Conservation (phyloP, 768 basidiomycete genomes). For the Auriscalpium orientale region DNA sequence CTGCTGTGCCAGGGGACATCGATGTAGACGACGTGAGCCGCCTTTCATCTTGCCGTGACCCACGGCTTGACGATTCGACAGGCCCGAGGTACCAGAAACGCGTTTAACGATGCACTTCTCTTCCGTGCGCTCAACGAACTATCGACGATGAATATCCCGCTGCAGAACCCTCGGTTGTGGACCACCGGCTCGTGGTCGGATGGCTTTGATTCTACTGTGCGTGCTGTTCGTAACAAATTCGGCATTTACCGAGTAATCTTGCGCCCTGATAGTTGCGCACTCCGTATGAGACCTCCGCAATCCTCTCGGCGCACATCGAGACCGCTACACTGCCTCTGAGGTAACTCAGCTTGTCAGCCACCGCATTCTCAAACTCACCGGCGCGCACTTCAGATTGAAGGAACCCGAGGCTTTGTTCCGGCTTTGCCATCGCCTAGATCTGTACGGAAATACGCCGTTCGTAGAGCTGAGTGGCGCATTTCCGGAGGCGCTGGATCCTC, state of each 20-base stretch:
- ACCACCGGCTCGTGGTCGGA: constrained; percentile 20
- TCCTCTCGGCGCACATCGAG: constrained; percentile 31
- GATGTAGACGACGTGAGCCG: constrained; percentile 5
- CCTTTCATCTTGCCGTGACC: constrained; percentile 1
- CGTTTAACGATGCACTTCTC: constrained; percentile 59
- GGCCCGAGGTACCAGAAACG: constrained; percentile 31
- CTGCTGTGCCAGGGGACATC: constrained; percentile 22
- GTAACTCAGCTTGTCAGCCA: constrained; percentile 11
- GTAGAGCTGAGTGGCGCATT: constrained; percentile 49
- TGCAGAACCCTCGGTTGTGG: constrained; percentile 25
- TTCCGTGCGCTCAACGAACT: constrained; percentile 22
- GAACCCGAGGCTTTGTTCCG: constrained; percentile 31
- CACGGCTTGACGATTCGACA: constrained; percentile 18
- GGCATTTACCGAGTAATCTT: neutral
- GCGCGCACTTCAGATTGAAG: constrained; percentile 25
- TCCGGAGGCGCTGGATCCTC: constrained; percentile 28
- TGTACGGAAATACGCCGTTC: constrained; percentile 46
- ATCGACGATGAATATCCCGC: constrained; percentile 23
- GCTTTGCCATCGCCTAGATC: constrained; percentile 42
- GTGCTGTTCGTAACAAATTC: neutral
- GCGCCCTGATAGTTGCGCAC: constrained; percentile 13
- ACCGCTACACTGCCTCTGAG: constrained; percentile 28
- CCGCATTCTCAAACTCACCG: neutral
- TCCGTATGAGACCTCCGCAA: constrained; percentile 26
- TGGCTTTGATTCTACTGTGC: constrained; percentile 20